Evolutionary conservation across 2,329 filamentous ascomycete species (phyloP), one percentile per base, ranked within the genome.

Genomic region (Thelonectria discophora): DNA sequence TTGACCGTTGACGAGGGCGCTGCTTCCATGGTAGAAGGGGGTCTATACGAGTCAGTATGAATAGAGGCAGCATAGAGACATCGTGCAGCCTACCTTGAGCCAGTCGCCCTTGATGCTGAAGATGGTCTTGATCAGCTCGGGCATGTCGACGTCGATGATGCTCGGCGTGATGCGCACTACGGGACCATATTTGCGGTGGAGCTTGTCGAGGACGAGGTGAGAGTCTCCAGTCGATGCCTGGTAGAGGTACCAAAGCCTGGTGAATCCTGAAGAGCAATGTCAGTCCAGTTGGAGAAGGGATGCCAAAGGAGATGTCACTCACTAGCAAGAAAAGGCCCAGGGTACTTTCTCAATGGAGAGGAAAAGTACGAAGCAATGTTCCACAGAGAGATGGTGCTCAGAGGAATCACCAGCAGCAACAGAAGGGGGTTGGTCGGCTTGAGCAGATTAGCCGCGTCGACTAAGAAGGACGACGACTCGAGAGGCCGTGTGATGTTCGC

Each of bases 151-250:
- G 40, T 76, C 75, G 2, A 80, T 62, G 2, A 76, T 61, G 40
- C 77, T 78, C 4, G 79, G 79, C 0, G 73, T 77, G n/a, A 80
- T 74, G 8, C 77, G 77, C 3, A 81, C 77, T 10, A 79, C 73
- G 0, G 78, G 77, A 0, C 79, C 79, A 60, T 80, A 75, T 60
- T 74, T 72, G 7, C 72, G 65, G 55, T 80, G 79, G 0, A 80
- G 66, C 15, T 72, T 68, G 10, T 76, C 68, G 15, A 75, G 69
- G 1, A 69, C 63, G 6, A 72, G 51, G 12, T 76, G 72, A 17
- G 69, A 76, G 5, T 72, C 66, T 13, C 74, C 74, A 1, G 64
- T 69, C 9, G 57, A 65, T 5, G 71, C 73, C 30, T 74, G 72
- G 48, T 68, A 72, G 18, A 79, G 58, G 10, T 75, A 74, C 77